Conservation (phyloP, 1,139 yeast genomes). For the Pichia sp. region DNA sequence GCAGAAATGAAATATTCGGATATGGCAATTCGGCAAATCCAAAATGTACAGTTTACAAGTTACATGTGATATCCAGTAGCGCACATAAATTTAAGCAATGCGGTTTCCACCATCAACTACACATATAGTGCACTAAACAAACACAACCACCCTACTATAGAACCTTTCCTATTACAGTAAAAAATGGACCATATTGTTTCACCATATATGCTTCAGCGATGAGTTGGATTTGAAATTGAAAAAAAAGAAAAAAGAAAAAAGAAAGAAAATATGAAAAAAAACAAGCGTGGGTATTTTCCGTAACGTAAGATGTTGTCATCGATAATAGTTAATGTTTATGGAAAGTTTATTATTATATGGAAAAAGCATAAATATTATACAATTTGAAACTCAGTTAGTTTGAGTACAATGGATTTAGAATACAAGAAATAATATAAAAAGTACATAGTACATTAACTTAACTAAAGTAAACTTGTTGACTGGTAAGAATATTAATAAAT, state of each 20-base stretch:
- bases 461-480: not conserved
- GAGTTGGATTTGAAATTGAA: not conserved
- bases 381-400: not conserved
- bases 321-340: not conserved
- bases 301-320: not conserved
- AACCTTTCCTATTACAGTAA: too few species aligned
- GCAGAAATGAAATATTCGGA: too few species aligned
- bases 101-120: too few species aligned
- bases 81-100: too few species aligned
- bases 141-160: too few species aligned
- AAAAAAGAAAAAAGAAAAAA: not conserved
- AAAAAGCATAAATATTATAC: constrained; percentile 10
- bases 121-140: too few species aligned
- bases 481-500: not conserved
- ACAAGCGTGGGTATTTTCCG: not conserved
- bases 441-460: not conserved
- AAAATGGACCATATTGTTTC: too few species aligned
- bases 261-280: not conserved
- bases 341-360: constrained; percentile 9
- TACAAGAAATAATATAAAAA: not conserved
- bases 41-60: not conserved
- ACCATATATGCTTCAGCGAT: too few species aligned
- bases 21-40: not conserved
- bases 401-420: not conserved
- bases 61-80: too few species aligned